phyloP scores from a whole-genome alignment of 2,329 filamentous ascomycete genomes.

The Monosporascus sp. region DNA sequence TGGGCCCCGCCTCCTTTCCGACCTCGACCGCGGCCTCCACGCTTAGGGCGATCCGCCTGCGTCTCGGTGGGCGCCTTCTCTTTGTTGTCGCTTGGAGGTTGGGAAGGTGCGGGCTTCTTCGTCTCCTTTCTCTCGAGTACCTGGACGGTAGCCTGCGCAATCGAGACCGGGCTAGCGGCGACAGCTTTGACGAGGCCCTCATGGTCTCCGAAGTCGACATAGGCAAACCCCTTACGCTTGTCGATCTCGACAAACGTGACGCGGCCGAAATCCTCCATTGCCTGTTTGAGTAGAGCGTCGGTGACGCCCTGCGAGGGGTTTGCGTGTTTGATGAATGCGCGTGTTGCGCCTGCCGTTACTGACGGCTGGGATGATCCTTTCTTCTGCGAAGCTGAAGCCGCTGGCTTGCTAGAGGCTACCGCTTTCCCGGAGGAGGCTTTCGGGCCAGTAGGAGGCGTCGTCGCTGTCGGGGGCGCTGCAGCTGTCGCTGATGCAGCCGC shows the following conservation, averaged over 20 bases:
- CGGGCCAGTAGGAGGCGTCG: constrained; percentile 26
- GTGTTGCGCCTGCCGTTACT: constrained; percentile 46
- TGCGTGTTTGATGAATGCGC: constrained; percentile 75
- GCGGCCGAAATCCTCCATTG: constrained; percentile 68
- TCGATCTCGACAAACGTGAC: constrained; percentile 85
- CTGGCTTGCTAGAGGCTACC: constrained; percentile 15
- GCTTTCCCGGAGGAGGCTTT: constrained; percentile 19
- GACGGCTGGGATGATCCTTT: constrained; percentile 23
- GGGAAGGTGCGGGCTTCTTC: constrained; percentile 20
- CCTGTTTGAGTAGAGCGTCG: constrained; percentile 69
- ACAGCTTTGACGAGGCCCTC: constrained; percentile 73
- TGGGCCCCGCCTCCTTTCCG: neutral
- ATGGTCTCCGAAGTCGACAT: constrained; percentile 78
- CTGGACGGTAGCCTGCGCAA: constrained; percentile 82
- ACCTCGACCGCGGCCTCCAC: constrained; percentile 3
- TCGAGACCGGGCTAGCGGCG: constrained; percentile 71
- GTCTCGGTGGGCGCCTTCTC: neutral
- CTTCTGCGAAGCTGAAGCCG: constrained; percentile 22
- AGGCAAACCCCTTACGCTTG: constrained; percentile 90
- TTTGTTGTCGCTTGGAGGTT: neutral
- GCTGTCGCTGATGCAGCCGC: constrained; percentile 18
- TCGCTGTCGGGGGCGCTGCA: constrained; percentile 20
- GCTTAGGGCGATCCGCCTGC: constrained; percentile 1
- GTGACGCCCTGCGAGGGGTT: constrained; percentile 91
- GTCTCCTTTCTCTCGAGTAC: constrained; percentile 75